Evolutionary conservation across 129 eudicot genomes (phyloP).

Genomic region (Apium graveolens): DNA sequence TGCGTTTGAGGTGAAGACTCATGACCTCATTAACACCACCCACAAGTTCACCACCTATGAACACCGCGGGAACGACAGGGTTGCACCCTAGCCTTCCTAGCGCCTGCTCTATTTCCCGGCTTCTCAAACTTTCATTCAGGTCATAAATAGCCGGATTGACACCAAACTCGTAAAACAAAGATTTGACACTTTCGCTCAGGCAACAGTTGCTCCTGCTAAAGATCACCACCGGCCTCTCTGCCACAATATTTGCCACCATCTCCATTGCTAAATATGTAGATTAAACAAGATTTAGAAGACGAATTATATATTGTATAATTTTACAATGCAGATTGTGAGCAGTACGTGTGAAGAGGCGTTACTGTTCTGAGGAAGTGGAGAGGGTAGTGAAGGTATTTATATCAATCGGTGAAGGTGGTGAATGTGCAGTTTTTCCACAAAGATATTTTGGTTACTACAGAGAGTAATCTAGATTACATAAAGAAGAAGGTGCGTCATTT

Average conservation of each 20-base stretch:
- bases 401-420: not conserved
- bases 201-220: slow-evolving; percentile 48
- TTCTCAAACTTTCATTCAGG: slow-evolving; percentile 37
- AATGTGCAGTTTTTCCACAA: not conserved
- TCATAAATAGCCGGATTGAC: slow-evolving; percentile 42
- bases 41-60: slow-evolving; percentile 18
- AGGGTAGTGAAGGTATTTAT: not conserved
- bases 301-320: not conserved
- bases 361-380: not conserved
- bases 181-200: slow-evolving; percentile 40
- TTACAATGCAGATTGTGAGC: slow-evolving; percentile 1
- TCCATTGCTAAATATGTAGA: slow-evolving; percentile 24
- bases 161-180: slow-evolving; percentile 32
- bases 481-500: not conserved
- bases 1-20: slow-evolving; percentile 16
- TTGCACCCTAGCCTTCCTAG: slow-evolving; percentile 40
- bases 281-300: not conserved
- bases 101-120: slow-evolving; percentile 45
- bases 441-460: not conserved
- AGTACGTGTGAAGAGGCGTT: not conserved
- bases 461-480: not conserved
- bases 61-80: slow-evolving; percentile 46
- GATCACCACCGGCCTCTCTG: slow-evolving; percentile 45
- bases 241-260: slow-evolving; percentile 30
- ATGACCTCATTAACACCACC: slow-evolving; percentile 16